These are phyloP conservation scores for Fraxinus excelsior DNA, from an alignment of 257 asterid species.

Conservation along the genomic window DNA sequence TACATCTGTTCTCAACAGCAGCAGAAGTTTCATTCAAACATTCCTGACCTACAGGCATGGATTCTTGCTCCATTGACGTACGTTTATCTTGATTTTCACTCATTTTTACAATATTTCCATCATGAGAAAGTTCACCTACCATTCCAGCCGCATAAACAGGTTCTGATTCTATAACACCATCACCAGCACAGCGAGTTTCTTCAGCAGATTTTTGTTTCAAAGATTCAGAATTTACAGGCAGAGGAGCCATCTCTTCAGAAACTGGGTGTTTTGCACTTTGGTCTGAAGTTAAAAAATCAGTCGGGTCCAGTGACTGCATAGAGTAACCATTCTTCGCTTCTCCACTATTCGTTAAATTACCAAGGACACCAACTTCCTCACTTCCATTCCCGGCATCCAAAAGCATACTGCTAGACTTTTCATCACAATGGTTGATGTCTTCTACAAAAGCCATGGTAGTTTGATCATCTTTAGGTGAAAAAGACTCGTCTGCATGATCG, in stretches of 20 bases:
- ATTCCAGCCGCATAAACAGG: conserved; percentile 11
- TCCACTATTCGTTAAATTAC: conserved; percentile 2
- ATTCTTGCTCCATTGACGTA: conserved; percentile 18
- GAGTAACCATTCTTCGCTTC: conserved; percentile 28
- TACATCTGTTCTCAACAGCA: conserved; percentile 24
- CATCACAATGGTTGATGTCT: conserved; percentile 32
- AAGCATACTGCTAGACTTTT: conserved; percentile 18
- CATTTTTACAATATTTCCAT: not conserved
- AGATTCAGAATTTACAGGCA: conserved; percentile 11
- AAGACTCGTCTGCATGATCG: conserved; percentile 10
- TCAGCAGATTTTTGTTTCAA: conserved; percentile 19
- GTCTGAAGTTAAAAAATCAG: conserved; percentile 28
- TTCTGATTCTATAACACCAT: conserved; percentile 20
- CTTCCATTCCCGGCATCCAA: conserved; percentile 31
- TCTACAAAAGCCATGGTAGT: conserved; percentile 23
- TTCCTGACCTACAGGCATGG: conserved; percentile 3
- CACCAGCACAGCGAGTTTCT: conserved; percentile 12
- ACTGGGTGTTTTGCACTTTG: conserved; percentile 17
- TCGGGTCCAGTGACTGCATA: conserved; percentile 14
- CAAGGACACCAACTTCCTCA: conserved; percentile 29
- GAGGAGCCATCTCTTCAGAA: conserved; percentile 10
- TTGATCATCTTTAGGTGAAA: conserved; percentile 30
- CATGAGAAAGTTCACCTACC: conserved; percentile 23
- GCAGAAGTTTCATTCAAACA: conserved; percentile 23
- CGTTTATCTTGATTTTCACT: conserved; percentile 27